These are phyloP conservation scores for Thamnidium elegans DNA, from an alignment of 192 early-diverging fungal species.

Conservation along the genomic window DNA sequence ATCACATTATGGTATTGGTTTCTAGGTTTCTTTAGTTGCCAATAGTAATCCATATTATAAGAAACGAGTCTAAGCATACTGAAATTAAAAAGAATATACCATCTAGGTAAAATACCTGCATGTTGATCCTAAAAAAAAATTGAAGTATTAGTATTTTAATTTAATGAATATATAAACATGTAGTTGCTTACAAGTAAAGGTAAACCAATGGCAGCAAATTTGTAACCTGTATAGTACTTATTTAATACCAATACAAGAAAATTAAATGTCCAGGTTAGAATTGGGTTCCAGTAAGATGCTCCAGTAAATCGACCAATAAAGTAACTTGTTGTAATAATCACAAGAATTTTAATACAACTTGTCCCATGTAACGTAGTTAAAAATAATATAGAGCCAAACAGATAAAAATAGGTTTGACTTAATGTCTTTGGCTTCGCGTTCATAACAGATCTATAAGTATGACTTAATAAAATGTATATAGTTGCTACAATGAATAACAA, in stretches of 20 bases:
- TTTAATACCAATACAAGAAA: slow-evolving; percentile 76
- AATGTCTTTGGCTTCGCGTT: slow-evolving; percentile 28
- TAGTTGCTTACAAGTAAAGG: slow-evolving; percentile 1
- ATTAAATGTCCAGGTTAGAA: slow-evolving; percentile 77
- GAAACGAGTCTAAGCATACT: slow-evolving; percentile 88
- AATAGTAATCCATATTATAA: slow-evolving; percentile 91
- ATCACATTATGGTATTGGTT: slow-evolving; percentile 38
- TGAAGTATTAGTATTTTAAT: not conserved
- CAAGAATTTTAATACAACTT: slow-evolving; percentile 70
- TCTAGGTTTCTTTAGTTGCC: slow-evolving; percentile 40
- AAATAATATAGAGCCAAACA: slow-evolving; percentile 61
- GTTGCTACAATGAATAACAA: slow-evolving; percentile 42
- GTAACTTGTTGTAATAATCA: slow-evolving; percentile 64
- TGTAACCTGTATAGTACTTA: slow-evolving; percentile 72
- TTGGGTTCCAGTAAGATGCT: slow-evolving; percentile 54
- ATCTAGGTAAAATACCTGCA: slow-evolving; percentile 71
- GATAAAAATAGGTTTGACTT: slow-evolving; percentile 40
- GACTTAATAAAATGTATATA: slow-evolving; percentile 50
- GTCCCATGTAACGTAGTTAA: slow-evolving; percentile 66
- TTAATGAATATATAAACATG: not conserved
- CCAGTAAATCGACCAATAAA: slow-evolving; percentile 53
- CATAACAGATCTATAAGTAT: slow-evolving; percentile 38
- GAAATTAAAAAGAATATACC: slow-evolving; percentile 90
- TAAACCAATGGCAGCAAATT: slow-evolving; percentile 33
- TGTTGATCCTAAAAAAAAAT: slow-evolving; percentile 51